Percentiles rank a stretch among this genome's conserved stretches.
Evolutionary conservation across 1,284 basidiomycete genomes (phyloP).

Genomic region (Cystobasidium sp.): DNA sequence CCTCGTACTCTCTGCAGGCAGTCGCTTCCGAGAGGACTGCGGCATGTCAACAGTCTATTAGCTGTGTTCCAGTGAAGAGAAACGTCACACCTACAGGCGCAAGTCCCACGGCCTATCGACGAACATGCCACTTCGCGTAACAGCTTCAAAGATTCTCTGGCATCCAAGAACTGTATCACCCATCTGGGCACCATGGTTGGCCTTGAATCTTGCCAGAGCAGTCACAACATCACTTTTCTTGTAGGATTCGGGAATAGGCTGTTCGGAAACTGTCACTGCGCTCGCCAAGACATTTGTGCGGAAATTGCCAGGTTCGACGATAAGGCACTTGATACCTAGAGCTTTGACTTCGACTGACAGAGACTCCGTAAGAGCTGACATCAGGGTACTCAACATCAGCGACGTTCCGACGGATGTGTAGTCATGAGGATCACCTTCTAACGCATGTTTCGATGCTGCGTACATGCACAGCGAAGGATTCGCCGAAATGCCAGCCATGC

Average conservation of each 20-base stretch:
- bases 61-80: not conserved
- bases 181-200: constrained; percentile 19
- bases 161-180: constrained; percentile 20
- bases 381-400: not conserved
- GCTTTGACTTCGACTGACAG: constrained; percentile 5
- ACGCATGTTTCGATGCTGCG: constrained; percentile 27
- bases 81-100: not conserved
- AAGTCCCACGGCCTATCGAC: constrained; percentile 7
- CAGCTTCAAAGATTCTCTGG: constrained; percentile 24
- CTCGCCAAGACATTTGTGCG: constrained; percentile 26
- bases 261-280: not conserved
- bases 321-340: constrained; percentile 4
- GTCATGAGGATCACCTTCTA: constrained; percentile 1
- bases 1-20: constrained; percentile 16
- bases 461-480: constrained; percentile 18
- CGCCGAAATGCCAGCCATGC: constrained; percentile 28
- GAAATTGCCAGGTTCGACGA: constrained; percentile 32
- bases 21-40: constrained; percentile 17
- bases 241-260: constrained; percentile 8
- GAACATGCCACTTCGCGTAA: constrained; percentile 22
- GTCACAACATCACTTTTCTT: constrained; percentile 3
- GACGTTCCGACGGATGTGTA: not conserved
- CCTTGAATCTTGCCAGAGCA: constrained; percentile 9
- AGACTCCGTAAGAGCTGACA: constrained; percentile 16
- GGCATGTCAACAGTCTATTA: not conserved